Conservation (phyloP, 2,329 filamentous ascomycete species). For the Beauveria varroae region DNA sequence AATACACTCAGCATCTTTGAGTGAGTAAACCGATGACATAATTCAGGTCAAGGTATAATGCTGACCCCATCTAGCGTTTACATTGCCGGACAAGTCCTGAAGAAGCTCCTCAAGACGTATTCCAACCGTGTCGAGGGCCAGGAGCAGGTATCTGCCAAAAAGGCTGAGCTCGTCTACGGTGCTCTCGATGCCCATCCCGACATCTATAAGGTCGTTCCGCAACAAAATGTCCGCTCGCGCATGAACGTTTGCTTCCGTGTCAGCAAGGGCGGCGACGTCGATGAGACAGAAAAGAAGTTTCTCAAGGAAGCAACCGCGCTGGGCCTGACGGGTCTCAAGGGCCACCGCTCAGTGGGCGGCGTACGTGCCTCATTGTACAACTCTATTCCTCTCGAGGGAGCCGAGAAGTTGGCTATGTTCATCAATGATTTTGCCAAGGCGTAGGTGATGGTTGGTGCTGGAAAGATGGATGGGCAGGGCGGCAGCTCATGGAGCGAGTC, state of each 20-base stretch:
- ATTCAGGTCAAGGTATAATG: not conserved
- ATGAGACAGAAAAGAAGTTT: slow-evolving; percentile 72
- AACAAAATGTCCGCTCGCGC: slow-evolving; percentile 66
- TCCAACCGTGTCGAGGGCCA: slow-evolving; percentile 69
- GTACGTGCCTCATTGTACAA: slow-evolving; percentile 89
- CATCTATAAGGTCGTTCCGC: slow-evolving; percentile 70
- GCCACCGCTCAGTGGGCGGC: slow-evolving; percentile 79
- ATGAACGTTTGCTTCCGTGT: slow-evolving; percentile 97
- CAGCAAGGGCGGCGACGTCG: slow-evolving; percentile 48
- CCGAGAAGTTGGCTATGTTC: slow-evolving; percentile 60
- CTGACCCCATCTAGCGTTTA: slow-evolving; percentile 54
- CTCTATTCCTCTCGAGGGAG: slow-evolving; percentile 61
- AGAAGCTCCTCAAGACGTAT: slow-evolving; percentile 59
- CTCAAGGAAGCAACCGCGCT: slow-evolving; percentile 61
- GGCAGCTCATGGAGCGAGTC: not conserved
- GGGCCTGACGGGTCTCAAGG: slow-evolving; percentile 75
- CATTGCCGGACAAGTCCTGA: slow-evolving; percentile 82
- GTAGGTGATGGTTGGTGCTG: slow-evolving; percentile 12
- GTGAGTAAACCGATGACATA: slow-evolving; percentile 30
- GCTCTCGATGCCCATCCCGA: slow-evolving; percentile 66
- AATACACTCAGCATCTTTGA: slow-evolving; percentile 94
- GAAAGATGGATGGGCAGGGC: not conserved
- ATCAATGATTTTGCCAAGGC: slow-evolving; percentile 45
- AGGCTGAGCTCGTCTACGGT: slow-evolving; percentile 69
- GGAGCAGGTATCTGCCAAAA: slow-evolving; percentile 63